Evolutionary conservation across 2,329 filamentous ascomycete genomes (phyloP), one percentile per base, ranked within the genome.

Genomic region (Monosporascus sp.): DNA sequence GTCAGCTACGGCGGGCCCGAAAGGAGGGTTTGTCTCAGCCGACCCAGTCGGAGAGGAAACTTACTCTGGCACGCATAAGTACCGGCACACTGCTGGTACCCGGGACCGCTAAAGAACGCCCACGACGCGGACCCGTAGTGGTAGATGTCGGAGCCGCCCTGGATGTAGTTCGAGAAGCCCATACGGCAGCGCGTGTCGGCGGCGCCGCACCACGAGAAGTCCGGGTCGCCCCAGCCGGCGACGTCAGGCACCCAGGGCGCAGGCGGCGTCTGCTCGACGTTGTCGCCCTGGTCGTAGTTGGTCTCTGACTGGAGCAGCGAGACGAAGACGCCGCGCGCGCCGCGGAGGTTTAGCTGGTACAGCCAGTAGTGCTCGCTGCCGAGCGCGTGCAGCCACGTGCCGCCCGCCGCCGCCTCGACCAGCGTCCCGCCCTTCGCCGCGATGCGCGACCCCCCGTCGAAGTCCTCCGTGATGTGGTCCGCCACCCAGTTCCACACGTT

Each of bases 321-420:
- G 16, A 78, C 69, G 51, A 79, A 71, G 8, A 83, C 73, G 55
- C 80, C 79, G 51, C 70, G 62, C 1, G 79, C 78, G 37, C 70
- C 67, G 48, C 72, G 69, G 50, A 83, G 65, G 56, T 81, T 78
- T 58, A 82, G 76, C 66, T 84, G 79, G 68, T 84, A 85, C 48
- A 84, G 66, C 65, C 77, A 76, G 67, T 76, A 77, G 64, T 85
- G 81, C 68, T 85, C 81, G 46, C 72, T 77, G 3, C 76, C 75
- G 1, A 77, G 72, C 5, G 75, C 78, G 56, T 77, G 73, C 9
- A 81, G 68, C 79, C 78, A 81, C 19, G 76, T 77, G 6, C 74
- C 75, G 6, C 74, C 75, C 40, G 68, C 65, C 16, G 70, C 73
- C 1, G 73, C 68, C 59, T 79, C 74, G 19, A 78, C 68, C 1